Evolutionary conservation across 495 filamentous ascomycete species (phyloP).

Genomic region (Lichina pygmaea): DNA sequence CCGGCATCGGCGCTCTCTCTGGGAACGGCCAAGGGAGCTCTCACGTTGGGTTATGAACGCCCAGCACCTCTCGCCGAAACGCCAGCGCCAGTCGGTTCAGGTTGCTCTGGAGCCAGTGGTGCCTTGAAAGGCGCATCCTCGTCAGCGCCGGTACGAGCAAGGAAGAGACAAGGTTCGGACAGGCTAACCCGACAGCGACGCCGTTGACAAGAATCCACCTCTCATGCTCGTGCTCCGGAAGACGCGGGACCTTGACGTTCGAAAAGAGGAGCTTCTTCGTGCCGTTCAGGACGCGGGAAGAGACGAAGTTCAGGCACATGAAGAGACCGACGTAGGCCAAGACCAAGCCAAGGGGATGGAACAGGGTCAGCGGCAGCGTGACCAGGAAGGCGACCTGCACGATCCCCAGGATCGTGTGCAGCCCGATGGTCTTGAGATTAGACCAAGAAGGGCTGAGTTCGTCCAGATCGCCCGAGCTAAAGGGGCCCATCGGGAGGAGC

Average conservation of each 20-base stretch:
- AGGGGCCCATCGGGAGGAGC: not conserved
- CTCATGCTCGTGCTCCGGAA: slow-evolving; percentile 20
- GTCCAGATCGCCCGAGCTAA: slow-evolving; percentile 1
- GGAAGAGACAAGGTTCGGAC: slow-evolving; percentile 2
- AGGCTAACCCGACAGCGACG: slow-evolving; percentile 28
- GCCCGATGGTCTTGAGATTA: slow-evolving; percentile 5
- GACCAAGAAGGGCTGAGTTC: slow-evolving; percentile 4
- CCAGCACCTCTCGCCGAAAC: not conserved
- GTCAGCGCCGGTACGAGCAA: not conserved
- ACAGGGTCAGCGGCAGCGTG: slow-evolving; percentile 3
- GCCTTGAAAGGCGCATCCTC: not conserved
- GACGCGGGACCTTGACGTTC: slow-evolving; percentile 1
- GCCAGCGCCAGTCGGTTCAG: not conserved
- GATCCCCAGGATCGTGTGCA: slow-evolving; percentile 7
- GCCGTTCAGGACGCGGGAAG: slow-evolving; percentile 6
- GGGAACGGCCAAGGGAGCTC: slow-evolving; percentile 29
- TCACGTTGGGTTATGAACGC: slow-evolving; percentile 5
- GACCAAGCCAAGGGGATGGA: slow-evolving; percentile 3
- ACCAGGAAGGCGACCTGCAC: slow-evolving; percentile 4
- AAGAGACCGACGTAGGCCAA: slow-evolving; percentile 4
- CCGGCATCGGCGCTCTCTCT: slow-evolving; percentile 25
- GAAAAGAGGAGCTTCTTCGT: not conserved
- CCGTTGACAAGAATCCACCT: slow-evolving; percentile 57
- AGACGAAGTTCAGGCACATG: slow-evolving; percentile 1
- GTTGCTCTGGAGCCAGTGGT: slow-evolving; percentile 1